These are phyloP conservation scores for Phaeophleospora eucalypticola DNA, from an alignment of 2,329 filamentous ascomycete species.

Conservation along the genomic window DNA sequence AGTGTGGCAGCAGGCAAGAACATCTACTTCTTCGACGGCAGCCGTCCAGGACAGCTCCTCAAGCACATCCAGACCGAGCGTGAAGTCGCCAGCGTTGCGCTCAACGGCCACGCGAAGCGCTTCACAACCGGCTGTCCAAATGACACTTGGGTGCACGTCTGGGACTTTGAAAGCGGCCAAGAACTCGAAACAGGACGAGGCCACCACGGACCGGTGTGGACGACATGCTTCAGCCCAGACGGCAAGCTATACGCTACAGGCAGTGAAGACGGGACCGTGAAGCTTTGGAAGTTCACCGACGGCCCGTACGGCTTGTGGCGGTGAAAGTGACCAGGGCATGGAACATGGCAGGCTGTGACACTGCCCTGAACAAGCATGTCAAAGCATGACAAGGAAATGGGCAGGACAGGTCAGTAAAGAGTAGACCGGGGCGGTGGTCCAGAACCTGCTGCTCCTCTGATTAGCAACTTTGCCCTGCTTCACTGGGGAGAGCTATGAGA, in stretches of 20 bases:
- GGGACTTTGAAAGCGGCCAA: slow-evolving; percentile 76
- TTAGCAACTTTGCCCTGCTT: too few species aligned
- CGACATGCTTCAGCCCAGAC: slow-evolving; percentile 87
- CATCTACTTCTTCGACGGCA: slow-evolving; percentile 85
- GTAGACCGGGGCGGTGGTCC: too few species aligned
- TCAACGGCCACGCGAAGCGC: slow-evolving; percentile 76
- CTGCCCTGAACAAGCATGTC: too few species aligned
- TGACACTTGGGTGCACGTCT: slow-evolving; percentile 95
- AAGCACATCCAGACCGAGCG: slow-evolving; percentile 78
- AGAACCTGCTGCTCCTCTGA: too few species aligned
- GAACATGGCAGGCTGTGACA: too few species aligned
- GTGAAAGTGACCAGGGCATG: too few species aligned
- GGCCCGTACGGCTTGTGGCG: slow-evolving; percentile 64
- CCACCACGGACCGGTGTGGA: slow-evolving; percentile 97
- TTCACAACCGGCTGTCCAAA: slow-evolving; percentile 86
- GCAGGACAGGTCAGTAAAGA: too few species aligned
- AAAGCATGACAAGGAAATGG: too few species aligned
- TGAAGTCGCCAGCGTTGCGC: slow-evolving; percentile 83
- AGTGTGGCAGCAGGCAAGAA: slow-evolving; percentile 92
- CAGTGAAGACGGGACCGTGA: slow-evolving; percentile 96
- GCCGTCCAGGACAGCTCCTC: slow-evolving; percentile 62
- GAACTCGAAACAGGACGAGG: slow-evolving; percentile 93
- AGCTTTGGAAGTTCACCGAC: slow-evolving; percentile 70
- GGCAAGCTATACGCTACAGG: slow-evolving; percentile 94
- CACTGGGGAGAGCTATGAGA: too few species aligned